Evolutionary conservation across 192 early-diverging fungal species (phyloP).

Genomic region (Thamnidium elegans): DNA sequence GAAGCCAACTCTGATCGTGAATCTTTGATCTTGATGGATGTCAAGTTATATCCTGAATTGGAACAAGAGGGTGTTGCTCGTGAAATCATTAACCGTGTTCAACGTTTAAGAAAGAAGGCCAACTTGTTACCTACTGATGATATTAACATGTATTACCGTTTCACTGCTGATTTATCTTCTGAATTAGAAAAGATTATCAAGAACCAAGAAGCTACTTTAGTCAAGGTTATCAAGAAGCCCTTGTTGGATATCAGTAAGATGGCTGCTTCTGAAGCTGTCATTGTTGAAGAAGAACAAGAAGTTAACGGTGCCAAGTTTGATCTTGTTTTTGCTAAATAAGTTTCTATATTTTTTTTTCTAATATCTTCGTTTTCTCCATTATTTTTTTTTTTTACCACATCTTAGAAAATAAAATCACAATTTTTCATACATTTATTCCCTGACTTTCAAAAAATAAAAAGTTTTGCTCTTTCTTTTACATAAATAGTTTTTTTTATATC

Average conservation of each 20-base stretch:
- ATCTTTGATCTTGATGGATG: slow-evolving; percentile 86
- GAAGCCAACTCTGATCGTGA: slow-evolving; percentile 79
- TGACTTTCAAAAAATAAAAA: background rate
- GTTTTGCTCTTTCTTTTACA: background rate
- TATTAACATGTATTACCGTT: slow-evolving; percentile 78
- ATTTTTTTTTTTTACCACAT: background rate
- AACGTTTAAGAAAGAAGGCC: slow-evolving; percentile 95
- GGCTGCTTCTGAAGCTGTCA: slow-evolving; percentile 48
- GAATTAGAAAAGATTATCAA: slow-evolving; percentile 69
- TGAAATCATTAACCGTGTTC: slow-evolving; percentile 96
- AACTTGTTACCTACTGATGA: slow-evolving; percentile 85
- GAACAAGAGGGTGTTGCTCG: slow-evolving; percentile 89
- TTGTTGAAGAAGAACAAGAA: slow-evolving; percentile 86
- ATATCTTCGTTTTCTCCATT: background rate
- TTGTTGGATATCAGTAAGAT: slow-evolving; percentile 41
- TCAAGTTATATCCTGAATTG: slow-evolving; percentile 73
- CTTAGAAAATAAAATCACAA: too few species aligned
- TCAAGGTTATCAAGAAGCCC: slow-evolving; percentile 70
- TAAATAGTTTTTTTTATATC: background rate
- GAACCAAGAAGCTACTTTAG: slow-evolving; percentile 69
- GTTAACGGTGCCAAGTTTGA: slow-evolving; percentile 76
- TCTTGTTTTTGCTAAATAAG: slow-evolving; percentile 57
- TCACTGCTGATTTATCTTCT: slow-evolving; percentile 67
- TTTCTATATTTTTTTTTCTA: background rate
- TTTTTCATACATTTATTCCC: too few species aligned